Evolutionary conservation across 148 eudicot genomes (phyloP), one percentile per base, ranked within the genome.

Genomic region (Vaccinium myrtillus): DNA sequence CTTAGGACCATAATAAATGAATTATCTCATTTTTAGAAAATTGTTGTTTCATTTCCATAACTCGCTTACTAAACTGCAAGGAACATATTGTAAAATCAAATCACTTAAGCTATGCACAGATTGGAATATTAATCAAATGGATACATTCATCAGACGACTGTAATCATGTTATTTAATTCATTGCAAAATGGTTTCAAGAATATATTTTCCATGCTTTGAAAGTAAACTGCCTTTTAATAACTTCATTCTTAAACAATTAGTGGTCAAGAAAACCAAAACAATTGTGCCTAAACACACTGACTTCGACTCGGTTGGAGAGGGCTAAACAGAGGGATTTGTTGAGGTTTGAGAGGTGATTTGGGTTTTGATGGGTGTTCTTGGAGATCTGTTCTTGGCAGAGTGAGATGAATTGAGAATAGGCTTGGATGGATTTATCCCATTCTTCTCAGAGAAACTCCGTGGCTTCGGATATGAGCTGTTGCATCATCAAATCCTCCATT

Each of bases 381-480:
- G 86, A 85, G 84, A 93, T 86, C 81, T 85, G 83, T 59, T 82
- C 79, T 84, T 87, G 88, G 82, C 94, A 93, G 36, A 94, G 88
- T 10, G 93, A 82, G 77, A 95, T 95, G 87, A 91, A 86, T 21
- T 89, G 87, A 46, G 98, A 85, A 77, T 93, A 95, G 69, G 88
- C 80, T 87, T 92, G 87, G 19, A 92, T 89, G 58, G 94, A 90
- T 18, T 86, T 92, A 54, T 49, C 76, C 91, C 93, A 95, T 49
- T 94, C 92, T 91, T 93, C 92, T 90, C 93, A 83, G 18, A 96
- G 91, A 79, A 91, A 89, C 77, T 96, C 95, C 0, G 95, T 88
- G 85, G 99, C 98, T 90, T 92, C 92, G 83, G 97, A 91, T 93
- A 94, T 89, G 15, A 96, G 92, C 77, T 87, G 87, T 51, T 94